Evolutionary conservation across 495 filamentous ascomycete genomes (phyloP).

Genomic region (Aspergillus cristatus): DNA sequence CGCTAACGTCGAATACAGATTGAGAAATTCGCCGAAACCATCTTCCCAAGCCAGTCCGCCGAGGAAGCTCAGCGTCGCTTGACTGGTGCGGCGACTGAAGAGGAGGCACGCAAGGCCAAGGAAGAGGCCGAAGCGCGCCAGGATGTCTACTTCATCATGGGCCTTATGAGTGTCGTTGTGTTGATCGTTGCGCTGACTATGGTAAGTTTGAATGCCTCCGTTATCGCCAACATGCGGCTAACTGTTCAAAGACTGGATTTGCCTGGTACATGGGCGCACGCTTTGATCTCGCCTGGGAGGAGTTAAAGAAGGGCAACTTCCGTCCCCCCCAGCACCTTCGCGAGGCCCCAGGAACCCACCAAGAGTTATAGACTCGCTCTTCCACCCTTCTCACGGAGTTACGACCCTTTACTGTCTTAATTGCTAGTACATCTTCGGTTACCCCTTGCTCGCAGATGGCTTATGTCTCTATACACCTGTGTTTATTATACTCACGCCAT

Average conservation of each 20-base stretch:
- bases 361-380: slow-evolving; percentile 24
- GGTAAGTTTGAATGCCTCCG: slow-evolving; percentile 43
- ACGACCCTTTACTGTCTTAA: slow-evolving; percentile 24
- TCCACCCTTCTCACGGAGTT: slow-evolving; percentile 26
- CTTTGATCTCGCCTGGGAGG: slow-evolving; percentile 52
- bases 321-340: slow-evolving; percentile 17
- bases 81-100: slow-evolving; percentile 29
- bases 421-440: slow-evolving; percentile 3
- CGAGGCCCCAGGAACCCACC: slow-evolving; percentile 12
- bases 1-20: slow-evolving; percentile 48
- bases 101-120: slow-evolving; percentile 37
- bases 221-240: slow-evolving; percentile 1
- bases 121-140: slow-evolving; percentile 42
- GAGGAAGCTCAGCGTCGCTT: slow-evolving; percentile 33
- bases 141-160: slow-evolving; percentile 54
- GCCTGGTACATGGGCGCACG: slow-evolving; percentile 63
- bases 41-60: slow-evolving; percentile 71
- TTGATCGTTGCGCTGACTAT: slow-evolving; percentile 54
- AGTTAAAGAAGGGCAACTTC: slow-evolving; percentile 43
- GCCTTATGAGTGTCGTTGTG: slow-evolving; percentile 50
- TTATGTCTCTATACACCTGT: slow-evolving; percentile 22
- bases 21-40: slow-evolving; percentile 92
- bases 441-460: slow-evolving; percentile 5
- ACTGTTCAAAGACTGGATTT: slow-evolving; percentile 45
- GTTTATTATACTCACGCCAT: slow-evolving; percentile 4